Base-by-base conservation (phyloP, 1,139 yeast genomes). In the Geotrichum bryndzae region DNA sequence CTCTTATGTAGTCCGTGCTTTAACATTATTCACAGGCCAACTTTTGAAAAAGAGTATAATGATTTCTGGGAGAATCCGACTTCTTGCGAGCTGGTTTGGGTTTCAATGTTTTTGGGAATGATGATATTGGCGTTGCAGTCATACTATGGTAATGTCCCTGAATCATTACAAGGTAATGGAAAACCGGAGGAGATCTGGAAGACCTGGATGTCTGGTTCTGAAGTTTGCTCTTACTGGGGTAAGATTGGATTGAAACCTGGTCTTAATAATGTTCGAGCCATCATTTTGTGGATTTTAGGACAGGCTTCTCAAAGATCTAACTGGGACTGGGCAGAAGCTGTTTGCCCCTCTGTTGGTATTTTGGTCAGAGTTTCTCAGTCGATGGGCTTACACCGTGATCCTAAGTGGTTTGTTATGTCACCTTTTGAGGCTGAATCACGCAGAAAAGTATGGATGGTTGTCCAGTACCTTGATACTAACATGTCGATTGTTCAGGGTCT, bases 381-480 rank as follows among this genome's bases (percentile, higher is more conserved):
- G 2, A 72, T 72, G 75, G 76, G 76, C n/a, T 64, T 73, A 56
- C 76, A 73, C 61, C 66, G 77, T 33, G 77, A 74, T 61, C 74
- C 77, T 5, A 69, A 70, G 48, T 73, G 74, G 74, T 74, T 74
- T 64, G 66, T 66, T 33, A 63, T 74, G 59, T 64, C 73, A 3
- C 66, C 69, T 5, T 73, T 66, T 61, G 76, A 74, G 54, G 67
- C 71, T 3, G 76, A 73, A 54, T 70, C 70, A 56, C 66, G 76
- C 13, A 66, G 75, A 29, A 65, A 71, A 46, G 60, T 73, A 31
- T 74, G 76, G 76, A 64, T 70, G 4, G 33, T 66, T 18, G 63
- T 73, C 18, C 65, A 66, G 29, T 66, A 65, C 27, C 57, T 73
- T 22, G 77, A 74, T 57, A 62, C 65, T n/a, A 65, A 66, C 54